Evolutionary conservation across 176 grass and related monocot genomes (phyloP).

Genomic region (Musa itinerans): DNA sequence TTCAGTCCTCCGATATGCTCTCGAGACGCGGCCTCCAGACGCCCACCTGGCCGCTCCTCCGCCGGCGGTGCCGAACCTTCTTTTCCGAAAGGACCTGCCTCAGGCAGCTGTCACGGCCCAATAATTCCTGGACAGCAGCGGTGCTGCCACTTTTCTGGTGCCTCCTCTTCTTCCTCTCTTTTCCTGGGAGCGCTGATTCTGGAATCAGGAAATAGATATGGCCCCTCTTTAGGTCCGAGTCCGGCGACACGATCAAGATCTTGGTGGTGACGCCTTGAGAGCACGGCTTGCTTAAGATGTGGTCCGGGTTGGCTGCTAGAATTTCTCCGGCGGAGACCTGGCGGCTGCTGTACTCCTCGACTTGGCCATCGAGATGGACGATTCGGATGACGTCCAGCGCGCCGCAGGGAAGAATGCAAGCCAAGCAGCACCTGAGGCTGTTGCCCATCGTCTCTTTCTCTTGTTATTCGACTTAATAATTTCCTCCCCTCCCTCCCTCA

Average conservation of each 20-base stretch:
- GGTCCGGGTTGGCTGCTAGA: slow-evolving; percentile 68
- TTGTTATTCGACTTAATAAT: slow-evolving; percentile 1
- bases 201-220: slow-evolving; percentile 89
- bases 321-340: slow-evolving; percentile 42
- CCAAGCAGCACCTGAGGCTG: slow-evolving; percentile 79
- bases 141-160: background rate
- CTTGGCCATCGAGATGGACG: slow-evolving; percentile 75
- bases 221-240: slow-evolving; percentile 84
- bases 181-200: slow-evolving; percentile 33
- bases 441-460: slow-evolving; percentile 51
- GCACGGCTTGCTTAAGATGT: slow-evolving; percentile 63
- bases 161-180: slow-evolving; percentile 29
- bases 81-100: slow-evolving; percentile 56
- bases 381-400: slow-evolving; percentile 75
- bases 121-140: slow-evolving; percentile 20
- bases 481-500: no score
- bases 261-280: slow-evolving; percentile 47
- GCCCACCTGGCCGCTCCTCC: slow-evolving; percentile 45
- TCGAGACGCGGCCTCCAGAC: slow-evolving; percentile 73
- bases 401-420: slow-evolving; percentile 82
- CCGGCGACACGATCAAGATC: slow-evolving; percentile 65
- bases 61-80: slow-evolving; percentile 37
- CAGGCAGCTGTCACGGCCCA: slow-evolving; percentile 50
- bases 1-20: slow-evolving; percentile 57
- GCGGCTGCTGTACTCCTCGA: slow-evolving; percentile 68